phyloP scores from a whole-genome alignment of 257 asterid species.

The Nicotiana knightiana region DNA sequence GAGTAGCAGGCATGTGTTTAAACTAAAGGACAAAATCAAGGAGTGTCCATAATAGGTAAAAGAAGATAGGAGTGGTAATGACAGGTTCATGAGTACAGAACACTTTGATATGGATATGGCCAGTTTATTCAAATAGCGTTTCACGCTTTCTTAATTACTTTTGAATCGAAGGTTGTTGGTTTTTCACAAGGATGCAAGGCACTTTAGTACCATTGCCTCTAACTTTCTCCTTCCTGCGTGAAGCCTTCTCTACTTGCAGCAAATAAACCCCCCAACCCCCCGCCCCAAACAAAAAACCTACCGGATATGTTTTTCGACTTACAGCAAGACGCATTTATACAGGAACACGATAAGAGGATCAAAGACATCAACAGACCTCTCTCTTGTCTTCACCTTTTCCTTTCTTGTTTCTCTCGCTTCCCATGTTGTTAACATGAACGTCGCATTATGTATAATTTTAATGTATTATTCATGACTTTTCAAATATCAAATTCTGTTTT shows the following conservation, averaged over 20 bases:
- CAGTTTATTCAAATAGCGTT: no score
- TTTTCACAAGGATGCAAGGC: constrained; percentile 29
- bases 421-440: not conserved
- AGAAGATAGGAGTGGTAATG: no score
- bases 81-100: no score
- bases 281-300: not conserved
- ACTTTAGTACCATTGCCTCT: constrained; percentile 33
- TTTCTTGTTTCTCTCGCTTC: constrained; percentile 11
- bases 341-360: not conserved
- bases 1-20: no score
- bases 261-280: constrained; percentile 12
- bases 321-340: no score
- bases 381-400: constrained; percentile 27
- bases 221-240: constrained; percentile 48
- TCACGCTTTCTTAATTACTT: no score
- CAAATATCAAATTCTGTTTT: not conserved
- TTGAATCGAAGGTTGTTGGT: constrained; percentile 7
- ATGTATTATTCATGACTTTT: not conserved
- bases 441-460: not conserved
- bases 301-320: not conserved
- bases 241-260: constrained; percentile 33
- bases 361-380: constrained; percentile 22
- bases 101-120: no score
- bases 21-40: no score
- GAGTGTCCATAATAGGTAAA: no score